Evolutionary conservation across 192 early-diverging fungal genomes (phyloP), one percentile per base, ranked within the genome.

Genomic region (Haplosporangium gracile): DNA sequence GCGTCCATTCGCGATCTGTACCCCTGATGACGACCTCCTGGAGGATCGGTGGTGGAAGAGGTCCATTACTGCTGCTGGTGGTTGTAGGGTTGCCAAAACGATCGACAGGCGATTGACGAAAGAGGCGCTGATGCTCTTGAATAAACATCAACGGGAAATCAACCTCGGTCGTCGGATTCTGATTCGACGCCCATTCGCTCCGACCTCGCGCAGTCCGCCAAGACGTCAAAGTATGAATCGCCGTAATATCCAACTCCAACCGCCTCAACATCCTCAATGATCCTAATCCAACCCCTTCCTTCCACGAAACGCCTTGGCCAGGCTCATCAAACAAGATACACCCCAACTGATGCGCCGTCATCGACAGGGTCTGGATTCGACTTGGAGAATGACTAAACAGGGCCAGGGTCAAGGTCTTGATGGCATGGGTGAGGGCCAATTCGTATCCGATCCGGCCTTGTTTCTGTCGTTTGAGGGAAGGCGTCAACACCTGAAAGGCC

Each of bases 21-120:
- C 82, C 82, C 42, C 82, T 72, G 63, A 83, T 75, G 43, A 83
- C 47, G 4, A 83, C 16, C 18, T 83, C 76, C 32, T 75, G 70
- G 32, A 83, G 72, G 9, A 82, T 51, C n/a, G 81, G 38, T 15
- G 70, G 36, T 9, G 70, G 34, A 24, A 26, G n/a, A 11, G 22
- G 38, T 16, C 4, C 20, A 16, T 20, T 60, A 13, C 51, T 42
- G 15, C 51, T 24, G 29, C 20, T 10, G 8, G 71, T 45, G 15
- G 22, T n/a, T 24, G 38, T 40, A 1, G 36, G 20, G 0, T 13
- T 42, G 20, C 18, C 15, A 15, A 42, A 24, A 8, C 40, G 69
- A 40, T 42, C 38, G 20, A n/a, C 38, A 24, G 13, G 11, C 40
- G 38, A n/a, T 32, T 65, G 60, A 29, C 60, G 49, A 60, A 77